Conservation (phyloP, 352 stramenopile species). For the Globisporangium parvum region DNA sequence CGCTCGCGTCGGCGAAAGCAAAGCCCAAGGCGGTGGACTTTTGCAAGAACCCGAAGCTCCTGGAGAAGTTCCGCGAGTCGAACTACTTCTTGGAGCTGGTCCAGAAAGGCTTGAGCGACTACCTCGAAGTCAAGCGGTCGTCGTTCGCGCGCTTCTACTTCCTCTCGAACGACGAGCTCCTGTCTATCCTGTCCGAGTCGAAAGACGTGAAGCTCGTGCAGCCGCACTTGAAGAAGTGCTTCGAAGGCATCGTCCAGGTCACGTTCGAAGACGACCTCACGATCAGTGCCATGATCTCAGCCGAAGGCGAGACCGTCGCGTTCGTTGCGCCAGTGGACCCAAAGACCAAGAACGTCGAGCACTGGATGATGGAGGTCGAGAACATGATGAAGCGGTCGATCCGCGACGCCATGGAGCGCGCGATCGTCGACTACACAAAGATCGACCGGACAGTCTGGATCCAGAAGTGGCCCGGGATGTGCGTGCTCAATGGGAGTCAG, state of each 20-base stretch:
- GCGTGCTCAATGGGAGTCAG: conserved; percentile 89
- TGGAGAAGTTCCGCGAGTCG: conserved; percentile 92
- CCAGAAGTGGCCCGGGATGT: conserved; percentile 90
- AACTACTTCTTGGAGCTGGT: conserved; percentile 93
- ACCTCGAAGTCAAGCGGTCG: conserved; percentile 90
- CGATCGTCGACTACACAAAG: conserved; percentile 86
- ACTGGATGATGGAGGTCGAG: conserved; percentile 93
- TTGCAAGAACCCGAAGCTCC: conserved; percentile 88
- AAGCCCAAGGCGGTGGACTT: conserved; percentile 92
- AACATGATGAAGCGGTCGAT: conserved; percentile 91
- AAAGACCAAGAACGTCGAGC: conserved; percentile 90
- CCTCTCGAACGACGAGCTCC: conserved; percentile 91
- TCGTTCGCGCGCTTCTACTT: conserved; percentile 93
- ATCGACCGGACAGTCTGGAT: conserved; percentile 88
- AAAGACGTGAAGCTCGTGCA: conserved; percentile 92
- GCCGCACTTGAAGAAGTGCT: conserved; percentile 93
- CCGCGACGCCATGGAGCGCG: conserved; percentile 81
- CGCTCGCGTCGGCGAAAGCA: conserved; percentile 74
- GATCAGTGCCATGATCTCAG: conserved; percentile 92
- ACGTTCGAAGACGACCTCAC: conserved; percentile 83
- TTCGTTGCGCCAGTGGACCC: conserved; percentile 84
- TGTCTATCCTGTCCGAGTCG: conserved; percentile 90
- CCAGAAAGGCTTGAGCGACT: conserved; percentile 90
- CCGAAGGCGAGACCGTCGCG: conserved; percentile 85
- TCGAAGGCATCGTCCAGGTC: conserved; percentile 91